Base-by-base conservation (phyloP, 768 basidiomycete genomes). In the Mycena belliarum region DNA sequence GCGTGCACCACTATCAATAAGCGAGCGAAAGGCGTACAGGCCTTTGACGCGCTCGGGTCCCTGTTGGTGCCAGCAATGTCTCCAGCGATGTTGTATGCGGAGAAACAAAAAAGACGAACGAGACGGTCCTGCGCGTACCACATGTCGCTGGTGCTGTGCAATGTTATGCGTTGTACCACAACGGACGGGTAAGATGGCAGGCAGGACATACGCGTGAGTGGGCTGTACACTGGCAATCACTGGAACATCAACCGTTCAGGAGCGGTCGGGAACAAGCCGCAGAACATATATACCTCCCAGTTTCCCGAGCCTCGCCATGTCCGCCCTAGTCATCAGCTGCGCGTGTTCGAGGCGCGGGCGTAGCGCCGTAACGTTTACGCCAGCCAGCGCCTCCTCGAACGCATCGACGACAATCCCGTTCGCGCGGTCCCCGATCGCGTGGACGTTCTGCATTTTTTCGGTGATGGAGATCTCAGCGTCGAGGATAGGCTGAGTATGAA, bases 151-250 rank as follows among this genome's bases (percentile, higher is more conserved):
- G 85, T 91, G 55, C 88, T 91, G 63, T 55, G 32, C 18, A 24
- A 37, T 49, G 23, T 18, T 12, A 28, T 33, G 15, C 35, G 63
- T 18, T 58, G 29, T 6, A 32, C 12, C 29, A 6, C 7, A 32
- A 18, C 28, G 9, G 12, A 7, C 49, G 25, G 5, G 18, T 12
- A 26, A 21, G 48, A 32, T 45, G 10, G 11, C 3, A 38, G 28
- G 18, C 5, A 7, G 37, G 28, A 74, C 85, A 72, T 73, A 93
- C 83, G 88, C 93, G 67, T 97, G 94, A 1, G 92, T 95, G 0
- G 95, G 95, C 67, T 97, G 95, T 3, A 96, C 92, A 61, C 93
- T 95, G 2, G 89, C 83, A 64, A 96, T 89, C 20, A 98, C 91
- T 94, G 48, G n/a, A 32, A 6, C 7, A 32, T 32, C 6, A 32